Evolutionary conservation across 2,329 filamentous ascomycete species (phyloP).

Genomic region (Aspergillus japonicus): DNA sequence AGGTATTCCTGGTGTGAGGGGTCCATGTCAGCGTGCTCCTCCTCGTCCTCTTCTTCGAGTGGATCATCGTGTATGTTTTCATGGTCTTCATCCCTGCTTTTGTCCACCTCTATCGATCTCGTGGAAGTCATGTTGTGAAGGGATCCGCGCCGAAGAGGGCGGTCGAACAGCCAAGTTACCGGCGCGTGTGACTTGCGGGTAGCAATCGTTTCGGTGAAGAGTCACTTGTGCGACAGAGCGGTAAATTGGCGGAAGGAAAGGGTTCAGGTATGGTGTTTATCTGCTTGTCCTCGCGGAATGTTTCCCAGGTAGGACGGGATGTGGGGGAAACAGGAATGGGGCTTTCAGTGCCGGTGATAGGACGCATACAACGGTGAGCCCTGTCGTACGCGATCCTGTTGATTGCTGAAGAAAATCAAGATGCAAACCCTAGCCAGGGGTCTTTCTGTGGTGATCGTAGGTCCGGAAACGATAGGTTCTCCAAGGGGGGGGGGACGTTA

Average conservation of each 20-base stretch:
- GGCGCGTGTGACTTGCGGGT: slow-evolving; percentile 13
- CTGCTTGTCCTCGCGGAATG: slow-evolving; percentile 11
- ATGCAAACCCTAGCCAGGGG: slow-evolving; percentile 3
- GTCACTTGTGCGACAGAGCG: slow-evolving; percentile 6
- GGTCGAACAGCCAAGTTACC: slow-evolving; percentile 4
- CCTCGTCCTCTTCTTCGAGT: slow-evolving; percentile 37
- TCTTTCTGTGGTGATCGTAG: background rate
- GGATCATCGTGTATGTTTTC: slow-evolving; percentile 29
- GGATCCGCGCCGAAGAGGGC: background rate
- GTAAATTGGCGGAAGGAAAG: slow-evolving; percentile 1
- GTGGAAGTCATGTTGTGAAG: slow-evolving; percentile 26
- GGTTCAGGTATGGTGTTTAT: slow-evolving; percentile 12
- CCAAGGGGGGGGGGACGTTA: slow-evolving; percentile 4
- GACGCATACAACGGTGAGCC: slow-evolving; percentile 7
- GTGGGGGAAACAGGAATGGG: slow-evolving; percentile 12
- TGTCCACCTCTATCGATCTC: slow-evolving; percentile 23
- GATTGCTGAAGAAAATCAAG: slow-evolving; percentile 3
- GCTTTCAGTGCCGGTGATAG: slow-evolving; percentile 11
- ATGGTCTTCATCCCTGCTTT: slow-evolving; percentile 29
- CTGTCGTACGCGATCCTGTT: background rate
- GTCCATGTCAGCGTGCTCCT: slow-evolving; percentile 35
- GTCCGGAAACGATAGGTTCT: slow-evolving; percentile 3
- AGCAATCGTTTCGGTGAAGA: background rate
- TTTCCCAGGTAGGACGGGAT: slow-evolving; percentile 10
- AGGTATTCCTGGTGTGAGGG: slow-evolving; percentile 29